These are phyloP conservation scores for Trichoderma harzianum DNA, from an alignment of 2,329 filamentous ascomycete species.

Conservation along the genomic window DNA sequence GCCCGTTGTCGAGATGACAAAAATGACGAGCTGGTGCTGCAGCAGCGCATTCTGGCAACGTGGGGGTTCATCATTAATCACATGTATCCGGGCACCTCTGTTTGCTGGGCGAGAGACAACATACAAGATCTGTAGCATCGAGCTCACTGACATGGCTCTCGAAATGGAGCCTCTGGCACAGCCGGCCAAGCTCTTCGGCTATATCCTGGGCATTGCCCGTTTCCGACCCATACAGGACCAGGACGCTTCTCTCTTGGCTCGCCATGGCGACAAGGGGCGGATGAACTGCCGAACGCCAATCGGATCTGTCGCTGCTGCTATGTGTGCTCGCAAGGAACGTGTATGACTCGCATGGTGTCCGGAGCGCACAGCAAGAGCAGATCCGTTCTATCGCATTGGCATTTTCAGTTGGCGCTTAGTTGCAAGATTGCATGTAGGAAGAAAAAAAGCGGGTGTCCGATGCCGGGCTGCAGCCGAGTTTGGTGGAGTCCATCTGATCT, in stretches of 20 bases:
- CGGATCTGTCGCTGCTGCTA: neutral
- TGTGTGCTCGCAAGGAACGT: neutral
- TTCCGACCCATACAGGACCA: constrained; percentile 90
- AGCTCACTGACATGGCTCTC: constrained; percentile 71
- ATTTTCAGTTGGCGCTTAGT: neutral
- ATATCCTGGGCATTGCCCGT: constrained; percentile 92
- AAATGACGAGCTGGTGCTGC: constrained; percentile 60
- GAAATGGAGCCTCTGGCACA: constrained; percentile 77
- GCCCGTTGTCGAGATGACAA: constrained; percentile 87
- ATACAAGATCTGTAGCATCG: constrained; percentile 70
- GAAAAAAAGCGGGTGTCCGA: constrained; percentile 1
- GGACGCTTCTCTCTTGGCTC: constrained; percentile 40
- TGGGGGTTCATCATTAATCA: neutral
- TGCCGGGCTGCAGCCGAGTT: constrained; percentile 10
- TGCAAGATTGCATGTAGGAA: neutral
- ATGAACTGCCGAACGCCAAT: neutral
- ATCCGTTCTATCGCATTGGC: neutral
- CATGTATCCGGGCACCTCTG: neutral
- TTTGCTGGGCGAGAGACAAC: constrained; percentile 31
- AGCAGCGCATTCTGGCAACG: constrained; percentile 46
- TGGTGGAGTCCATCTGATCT: constrained; percentile 1
- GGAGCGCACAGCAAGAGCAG: neutral
- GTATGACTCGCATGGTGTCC: neutral
- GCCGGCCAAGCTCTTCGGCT: constrained; percentile 75
- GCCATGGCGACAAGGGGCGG: constrained; percentile 24